Conservation (phyloP, 345 rosid genomes). For the Linum lewisii region DNA sequence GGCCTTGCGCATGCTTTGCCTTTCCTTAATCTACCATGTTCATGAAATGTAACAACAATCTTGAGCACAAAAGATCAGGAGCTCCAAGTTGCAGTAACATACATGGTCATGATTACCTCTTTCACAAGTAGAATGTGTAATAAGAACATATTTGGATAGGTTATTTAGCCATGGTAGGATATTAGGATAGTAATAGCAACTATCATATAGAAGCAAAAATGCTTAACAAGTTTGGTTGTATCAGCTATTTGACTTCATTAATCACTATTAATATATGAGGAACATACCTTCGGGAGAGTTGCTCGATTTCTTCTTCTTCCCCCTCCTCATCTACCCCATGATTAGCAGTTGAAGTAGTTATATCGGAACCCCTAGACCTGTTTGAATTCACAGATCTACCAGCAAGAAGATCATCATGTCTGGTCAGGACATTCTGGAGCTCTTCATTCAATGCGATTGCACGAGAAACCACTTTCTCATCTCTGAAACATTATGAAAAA, state of each 20-base stretch:
- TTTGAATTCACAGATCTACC: conserved; percentile 21
- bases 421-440: conserved; percentile 70
- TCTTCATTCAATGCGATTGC: conserved; percentile 90
- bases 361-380: conserved; percentile 12
- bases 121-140: conserved; percentile 1
- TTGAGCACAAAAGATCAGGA: not conserved
- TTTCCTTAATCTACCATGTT: conserved; percentile 52
- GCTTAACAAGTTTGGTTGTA: no score
- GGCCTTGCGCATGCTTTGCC: conserved; percentile 85
- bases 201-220: no score
- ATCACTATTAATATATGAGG: not conserved
- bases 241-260: no score
- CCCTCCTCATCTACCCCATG: conserved; percentile 37
- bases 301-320: conserved; percentile 78
- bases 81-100: no score
- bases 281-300: conserved; percentile 73
- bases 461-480: conserved; percentile 74
- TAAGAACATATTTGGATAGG: not conserved
- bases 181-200: no score
- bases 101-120: no score
- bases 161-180: no score
- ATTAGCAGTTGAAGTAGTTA: conserved; percentile 22
- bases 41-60: conserved; percentile 9
- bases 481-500: conserved; percentile 29
- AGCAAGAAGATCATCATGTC: conserved; percentile 68